These are phyloP conservation scores for Metschnikowia aberdeeniae DNA, from an alignment of 805 yeast genomes.

Conservation along the genomic window DNA sequence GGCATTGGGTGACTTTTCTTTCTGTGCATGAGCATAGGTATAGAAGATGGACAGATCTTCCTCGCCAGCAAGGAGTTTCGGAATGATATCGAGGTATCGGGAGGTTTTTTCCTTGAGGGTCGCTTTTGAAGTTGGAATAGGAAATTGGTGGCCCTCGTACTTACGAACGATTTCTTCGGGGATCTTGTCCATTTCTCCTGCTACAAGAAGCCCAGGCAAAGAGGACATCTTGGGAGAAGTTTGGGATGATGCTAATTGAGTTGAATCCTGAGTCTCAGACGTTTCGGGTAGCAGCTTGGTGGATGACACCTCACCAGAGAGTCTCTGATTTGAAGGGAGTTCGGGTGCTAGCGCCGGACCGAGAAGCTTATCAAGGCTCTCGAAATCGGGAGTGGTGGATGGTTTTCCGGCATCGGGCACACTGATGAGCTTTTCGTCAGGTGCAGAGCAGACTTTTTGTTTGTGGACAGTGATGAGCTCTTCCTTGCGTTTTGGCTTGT, in stretches of 20 bases:
- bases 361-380: constrained; percentile 7
- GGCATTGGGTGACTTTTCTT: constrained; percentile 35
- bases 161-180: constrained; percentile 6
- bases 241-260: not conserved
- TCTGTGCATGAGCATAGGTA: constrained; percentile 42
- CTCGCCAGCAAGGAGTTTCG: constrained; percentile 41
- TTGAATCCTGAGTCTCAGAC: too few species aligned
- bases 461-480: constrained; percentile 1
- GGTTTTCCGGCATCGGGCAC: not conserved
- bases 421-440: constrained; percentile 8
- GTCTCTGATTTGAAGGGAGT: not conserved
- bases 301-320: too few species aligned
- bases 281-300: too few species aligned
- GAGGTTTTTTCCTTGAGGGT: constrained; percentile 25
- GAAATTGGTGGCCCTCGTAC: constrained; percentile 16
- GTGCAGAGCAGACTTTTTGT: too few species aligned
- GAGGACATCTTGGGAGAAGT: not conserved
- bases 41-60: constrained; percentile 45
- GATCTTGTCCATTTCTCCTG: constrained; percentile 5
- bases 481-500: constrained; percentile 5
- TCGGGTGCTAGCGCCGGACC: not conserved
- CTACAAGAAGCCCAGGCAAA: constrained; percentile 5
- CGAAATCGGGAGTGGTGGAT: not conserved
- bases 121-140: constrained; percentile 26
- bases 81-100: constrained; percentile 30